These are phyloP conservation scores for Amauroascus niger DNA, from an alignment of 2,329 filamentous ascomycete genomes.

Conservation along the genomic window DNA sequence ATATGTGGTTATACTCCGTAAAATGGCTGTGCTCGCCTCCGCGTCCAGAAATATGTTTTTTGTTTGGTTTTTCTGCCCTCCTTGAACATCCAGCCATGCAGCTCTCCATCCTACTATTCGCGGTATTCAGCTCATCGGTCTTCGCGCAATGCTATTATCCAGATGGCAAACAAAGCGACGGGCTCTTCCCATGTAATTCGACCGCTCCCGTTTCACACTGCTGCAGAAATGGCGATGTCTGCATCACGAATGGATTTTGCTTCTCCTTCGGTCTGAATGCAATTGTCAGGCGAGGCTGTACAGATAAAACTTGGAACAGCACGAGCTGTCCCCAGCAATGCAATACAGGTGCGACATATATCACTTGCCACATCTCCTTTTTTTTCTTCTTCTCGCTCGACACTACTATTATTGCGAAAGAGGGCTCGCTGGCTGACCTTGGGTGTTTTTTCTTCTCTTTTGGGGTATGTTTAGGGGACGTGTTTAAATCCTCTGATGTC, in stretches of 20 bases:
- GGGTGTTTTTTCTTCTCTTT: no score
- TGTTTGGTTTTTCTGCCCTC: not conserved
- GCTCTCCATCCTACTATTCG: not conserved
- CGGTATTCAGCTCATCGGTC: not conserved
- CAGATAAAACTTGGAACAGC: not conserved
- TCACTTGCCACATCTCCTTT: not conserved
- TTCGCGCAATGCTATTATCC: conserved; percentile 3
- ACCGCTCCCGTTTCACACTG: not conserved
- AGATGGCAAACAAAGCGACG: not conserved
- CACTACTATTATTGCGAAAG: not conserved
- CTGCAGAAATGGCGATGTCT: conserved; percentile 2
- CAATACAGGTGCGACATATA: not conserved
- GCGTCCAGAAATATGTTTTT: not conserved
- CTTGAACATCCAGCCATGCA: not conserved
- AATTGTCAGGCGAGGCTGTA: not conserved
- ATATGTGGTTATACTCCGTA: not conserved
- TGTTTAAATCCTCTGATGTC: not conserved
- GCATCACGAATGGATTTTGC: conserved; percentile 2
- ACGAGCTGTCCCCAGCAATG: not conserved
- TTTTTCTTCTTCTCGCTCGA: not conserved
- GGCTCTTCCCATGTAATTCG: not conserved
- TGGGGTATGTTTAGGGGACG: not conserved
- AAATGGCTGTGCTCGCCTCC: not conserved
- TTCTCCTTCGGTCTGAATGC: conserved; percentile 6
- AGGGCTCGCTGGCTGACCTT: not conserved